Base-by-base conservation (phyloP, 441 rosid species). In the Eruca vesicaria region DNA sequence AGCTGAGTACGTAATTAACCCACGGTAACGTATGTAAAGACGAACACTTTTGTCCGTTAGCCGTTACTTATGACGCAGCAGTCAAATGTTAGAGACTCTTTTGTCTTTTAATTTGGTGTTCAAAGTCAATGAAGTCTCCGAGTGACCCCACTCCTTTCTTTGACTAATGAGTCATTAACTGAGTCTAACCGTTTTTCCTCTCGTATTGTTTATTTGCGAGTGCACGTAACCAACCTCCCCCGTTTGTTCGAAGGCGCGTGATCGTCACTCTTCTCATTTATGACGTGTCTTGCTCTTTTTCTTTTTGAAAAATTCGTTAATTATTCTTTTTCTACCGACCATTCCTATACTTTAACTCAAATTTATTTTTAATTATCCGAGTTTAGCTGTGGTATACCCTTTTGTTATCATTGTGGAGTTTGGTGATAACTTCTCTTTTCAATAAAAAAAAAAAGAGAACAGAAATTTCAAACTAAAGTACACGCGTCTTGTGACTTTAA, bases 241-340 rank as follows among this genome's bases (percentile, higher is more conserved):
- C 35, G 60, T 43, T 15, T 69, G 15, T 9, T 53, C 50, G 0
- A 43, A 16, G 28, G 12, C 80, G 71, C 80, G 80, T 63, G 29
- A 76, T 56, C 41, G 6, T 57, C 71, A 56, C 53, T 57, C 55
- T 71, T 76, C 32, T n/a, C 21, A 6, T 20, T n/a, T 43, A 48
- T 35, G 20, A 69, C 75, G 74, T 68, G 79, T 68, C 41, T 38
- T 20, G 53, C 12, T 38, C 8, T 57, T 12, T n/a, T 59, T 31
- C n/a, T n/a, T 18, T 45, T 48, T 7, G 14, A 38, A 18, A 3
- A 29, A 43, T 48, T 60, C 21, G 73, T 52, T 59, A 50, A 76
- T 43, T 70, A 64, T 45, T 58, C 48, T n/a, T 65, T 69, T 57
- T 57, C 71, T 9, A 58, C 80, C 76, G 72, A 77, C 79, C 80